These are phyloP conservation scores for Quercus phellos DNA, from an alignment of 331 rosid genomes.

Conservation along the genomic window DNA sequence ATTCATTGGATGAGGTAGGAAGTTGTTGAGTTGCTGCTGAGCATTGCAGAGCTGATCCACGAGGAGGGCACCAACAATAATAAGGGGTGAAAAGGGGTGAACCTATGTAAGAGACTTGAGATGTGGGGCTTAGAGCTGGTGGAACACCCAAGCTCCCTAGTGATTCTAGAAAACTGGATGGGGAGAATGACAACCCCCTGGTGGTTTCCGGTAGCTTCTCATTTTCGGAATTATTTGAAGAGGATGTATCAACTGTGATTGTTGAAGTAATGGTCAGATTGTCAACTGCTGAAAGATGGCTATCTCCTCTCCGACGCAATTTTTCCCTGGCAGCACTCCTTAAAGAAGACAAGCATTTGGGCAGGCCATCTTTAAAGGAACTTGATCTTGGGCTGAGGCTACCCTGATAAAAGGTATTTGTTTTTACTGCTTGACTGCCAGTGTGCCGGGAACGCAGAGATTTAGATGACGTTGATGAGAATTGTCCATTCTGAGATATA, in stretches of 20 bases:
- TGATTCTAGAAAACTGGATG: constrained; percentile 56
- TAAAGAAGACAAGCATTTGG: constrained; percentile 53
- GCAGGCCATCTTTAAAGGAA: constrained; percentile 84
- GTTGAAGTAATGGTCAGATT: constrained; percentile 36
- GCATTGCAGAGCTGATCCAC: constrained; percentile 44
- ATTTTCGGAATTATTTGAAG: constrained; percentile 29
- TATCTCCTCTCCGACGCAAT: constrained; percentile 61
- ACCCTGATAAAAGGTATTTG: constrained; percentile 61
- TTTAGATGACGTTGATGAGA: constrained; percentile 42
- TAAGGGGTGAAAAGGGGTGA: constrained; percentile 75
- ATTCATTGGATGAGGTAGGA: constrained; percentile 23
- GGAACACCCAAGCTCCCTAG: constrained; percentile 44
- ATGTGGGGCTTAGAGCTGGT: constrained; percentile 36
- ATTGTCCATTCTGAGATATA: constrained; percentile 40
- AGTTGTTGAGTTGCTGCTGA: constrained; percentile 40
- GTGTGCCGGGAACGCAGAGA: constrained; percentile 57
- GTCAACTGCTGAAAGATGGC: constrained; percentile 35
- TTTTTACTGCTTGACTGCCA: constrained; percentile 56
- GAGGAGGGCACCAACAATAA: constrained; percentile 94
- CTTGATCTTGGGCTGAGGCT: constrained; percentile 84
- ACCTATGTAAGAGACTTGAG: constrained; percentile 40
- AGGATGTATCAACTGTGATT: constrained; percentile 23
- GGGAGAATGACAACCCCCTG: constrained; percentile 29
- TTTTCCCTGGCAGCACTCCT: constrained; percentile 73
- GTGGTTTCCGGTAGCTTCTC: constrained; percentile 37